phyloP scores from a whole-genome alignment of 1,284 basidiomycete genomes.

The Puccinia coronata region DNA sequence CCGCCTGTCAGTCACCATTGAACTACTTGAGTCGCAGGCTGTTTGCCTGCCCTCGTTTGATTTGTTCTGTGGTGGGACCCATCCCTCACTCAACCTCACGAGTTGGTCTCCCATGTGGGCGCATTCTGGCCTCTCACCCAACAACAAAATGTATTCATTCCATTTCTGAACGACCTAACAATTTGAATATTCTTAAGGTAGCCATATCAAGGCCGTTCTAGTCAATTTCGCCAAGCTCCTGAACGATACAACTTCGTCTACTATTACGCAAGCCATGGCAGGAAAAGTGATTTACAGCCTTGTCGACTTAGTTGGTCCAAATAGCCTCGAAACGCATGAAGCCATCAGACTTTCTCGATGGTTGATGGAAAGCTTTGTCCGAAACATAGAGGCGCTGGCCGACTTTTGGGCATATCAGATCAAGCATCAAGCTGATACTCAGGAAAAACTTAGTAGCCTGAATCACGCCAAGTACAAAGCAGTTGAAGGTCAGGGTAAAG shows the following conservation, averaged over 20 bases:
- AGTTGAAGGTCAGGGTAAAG: conserved; percentile 63
- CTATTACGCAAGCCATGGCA: conserved; percentile 83
- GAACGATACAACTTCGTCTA: conserved; percentile 82
- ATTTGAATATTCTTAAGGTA: conserved; percentile 82
- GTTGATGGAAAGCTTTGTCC: conserved; percentile 81
- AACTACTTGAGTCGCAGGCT: no score
- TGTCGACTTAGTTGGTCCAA: conserved; percentile 76
- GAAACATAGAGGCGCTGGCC: conserved; percentile 79
- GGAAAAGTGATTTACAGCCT: conserved; percentile 91
- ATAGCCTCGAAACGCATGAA: conserved; percentile 58
- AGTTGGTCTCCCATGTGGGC: no score
- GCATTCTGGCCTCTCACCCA: no score
- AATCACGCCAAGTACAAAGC: conserved; percentile 52
- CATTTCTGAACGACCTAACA: conserved; percentile 85
- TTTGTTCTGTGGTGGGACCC: no score
- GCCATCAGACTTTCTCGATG: conserved; percentile 43
- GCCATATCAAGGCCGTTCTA: conserved; percentile 78
- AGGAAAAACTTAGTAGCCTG: conserved; percentile 50
- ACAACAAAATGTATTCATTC: no score
- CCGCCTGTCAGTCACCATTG: no score
- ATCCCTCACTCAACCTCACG: no score
- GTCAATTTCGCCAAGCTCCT: conserved; percentile 83
- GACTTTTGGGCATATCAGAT: conserved; percentile 54
- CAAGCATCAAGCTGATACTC: conserved; percentile 54
- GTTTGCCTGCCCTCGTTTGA: no score